Evolutionary conservation across 345 rosid species (phyloP).

Genomic region (Linum trigynum): DNA sequence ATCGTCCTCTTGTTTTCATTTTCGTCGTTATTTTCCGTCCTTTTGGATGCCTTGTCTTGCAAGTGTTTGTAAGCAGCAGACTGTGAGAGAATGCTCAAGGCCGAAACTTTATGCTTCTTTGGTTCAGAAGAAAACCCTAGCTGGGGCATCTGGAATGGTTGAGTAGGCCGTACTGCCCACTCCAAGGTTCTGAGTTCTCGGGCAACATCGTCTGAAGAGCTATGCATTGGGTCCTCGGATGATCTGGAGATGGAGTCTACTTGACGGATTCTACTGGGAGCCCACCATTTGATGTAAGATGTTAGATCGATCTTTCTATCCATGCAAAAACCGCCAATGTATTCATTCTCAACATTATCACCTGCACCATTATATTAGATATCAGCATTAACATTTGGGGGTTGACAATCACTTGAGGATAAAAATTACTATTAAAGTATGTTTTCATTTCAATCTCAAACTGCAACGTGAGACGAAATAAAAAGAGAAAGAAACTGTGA

Average conservation of each 20-base stretch:
- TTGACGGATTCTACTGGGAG: constrained; percentile 59
- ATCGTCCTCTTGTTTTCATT: constrained; percentile 63
- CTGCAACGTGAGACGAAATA: neutral
- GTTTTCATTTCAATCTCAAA: no score
- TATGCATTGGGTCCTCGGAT: constrained; percentile 50
- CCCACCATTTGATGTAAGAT: constrained; percentile 89
- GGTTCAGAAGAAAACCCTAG: constrained; percentile 44
- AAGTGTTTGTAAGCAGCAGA: constrained; percentile 78
- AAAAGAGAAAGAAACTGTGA: neutral
- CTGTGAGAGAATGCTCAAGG: constrained; percentile 66
- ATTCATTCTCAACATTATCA: constrained; percentile 69
- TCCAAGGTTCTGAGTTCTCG: constrained; percentile 73
- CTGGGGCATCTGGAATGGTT: constrained; percentile 83
- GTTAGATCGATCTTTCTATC: constrained; percentile 88
- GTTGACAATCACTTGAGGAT: neutral
- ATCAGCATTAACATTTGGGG: constrained; percentile 8
- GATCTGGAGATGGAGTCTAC: constrained; percentile 52
- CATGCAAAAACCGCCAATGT: constrained; percentile 54
- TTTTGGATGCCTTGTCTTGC: constrained; percentile 69
- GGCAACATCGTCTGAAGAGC: constrained; percentile 47
- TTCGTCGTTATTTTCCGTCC: constrained; percentile 54
- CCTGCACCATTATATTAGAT: constrained; percentile 39
- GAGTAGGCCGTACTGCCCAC: constrained; percentile 52
- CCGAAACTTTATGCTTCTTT: constrained; percentile 51
- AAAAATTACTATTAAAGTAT: neutral